Conservation (phyloP, 2,329 filamentous ascomycete genomes). For the Verticillium klebahnii region DNA sequence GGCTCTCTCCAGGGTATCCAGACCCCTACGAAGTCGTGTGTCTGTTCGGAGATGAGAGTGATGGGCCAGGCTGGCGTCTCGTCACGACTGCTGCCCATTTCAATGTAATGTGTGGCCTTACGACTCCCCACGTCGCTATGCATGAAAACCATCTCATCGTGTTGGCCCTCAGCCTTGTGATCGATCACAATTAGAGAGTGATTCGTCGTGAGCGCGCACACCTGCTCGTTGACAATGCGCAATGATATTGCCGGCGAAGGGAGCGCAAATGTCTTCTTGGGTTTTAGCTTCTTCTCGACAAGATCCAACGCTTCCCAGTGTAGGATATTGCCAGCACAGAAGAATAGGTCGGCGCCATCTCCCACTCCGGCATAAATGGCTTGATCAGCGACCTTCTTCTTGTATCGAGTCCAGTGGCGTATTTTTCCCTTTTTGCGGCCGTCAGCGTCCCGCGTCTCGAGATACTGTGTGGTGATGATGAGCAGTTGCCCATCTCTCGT, state of each 20-base stretch:
- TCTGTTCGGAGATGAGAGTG: constrained; percentile 43
- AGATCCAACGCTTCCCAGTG: constrained; percentile 52
- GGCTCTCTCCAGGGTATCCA: constrained; percentile 42
- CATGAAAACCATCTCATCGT: constrained; percentile 29
- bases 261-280: constrained; percentile 40
- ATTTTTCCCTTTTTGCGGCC: constrained; percentile 26
- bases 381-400: constrained; percentile 33
- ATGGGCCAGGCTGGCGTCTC: constrained; percentile 29
- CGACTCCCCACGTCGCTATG: constrained; percentile 43
- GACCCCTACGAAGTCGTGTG: constrained; percentile 41
- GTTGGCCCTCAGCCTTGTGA: constrained; percentile 31
- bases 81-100: constrained; percentile 30
- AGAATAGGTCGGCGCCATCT: constrained; percentile 51
- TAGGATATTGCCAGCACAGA: constrained; percentile 48
- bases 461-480: constrained; percentile 33
- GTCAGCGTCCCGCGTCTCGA: constrained; percentile 12
- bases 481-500: constrained; percentile 50
- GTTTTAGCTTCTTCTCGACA: constrained; percentile 44
- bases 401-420: constrained; percentile 50
- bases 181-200: constrained; percentile 55
- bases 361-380: constrained; percentile 54
- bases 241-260: constrained; percentile 49
- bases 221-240: constrained; percentile 38
- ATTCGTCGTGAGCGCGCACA: constrained; percentile 45
- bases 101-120: constrained; percentile 40